Percentiles rank a stretch among this genome's conserved stretches.
Evolutionary conservation across 345 rosid species (phyloP).

Genomic region (Ceriops tagal): DNA sequence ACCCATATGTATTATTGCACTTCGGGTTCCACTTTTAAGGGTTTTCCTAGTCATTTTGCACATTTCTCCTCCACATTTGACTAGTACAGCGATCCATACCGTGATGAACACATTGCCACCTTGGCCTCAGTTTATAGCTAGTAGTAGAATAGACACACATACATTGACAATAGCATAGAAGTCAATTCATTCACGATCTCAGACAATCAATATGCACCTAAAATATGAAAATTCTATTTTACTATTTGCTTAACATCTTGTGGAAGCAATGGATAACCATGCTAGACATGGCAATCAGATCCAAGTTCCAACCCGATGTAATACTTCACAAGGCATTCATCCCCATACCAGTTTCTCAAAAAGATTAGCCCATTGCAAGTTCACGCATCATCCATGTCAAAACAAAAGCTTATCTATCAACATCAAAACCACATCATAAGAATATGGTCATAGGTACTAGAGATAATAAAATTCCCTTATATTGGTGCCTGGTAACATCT

Average conservation of each 20-base stretch:
- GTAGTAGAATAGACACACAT: too few species aligned
- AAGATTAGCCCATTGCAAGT: background rate
- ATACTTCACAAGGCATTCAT: background rate
- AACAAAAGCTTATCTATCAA: background rate
- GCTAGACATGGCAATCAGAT: too few species aligned
- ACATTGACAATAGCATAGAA: too few species aligned
- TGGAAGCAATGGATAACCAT: too few species aligned
- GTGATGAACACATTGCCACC: background rate
- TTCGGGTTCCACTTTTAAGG: too few species aligned
- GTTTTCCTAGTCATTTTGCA: background rate
- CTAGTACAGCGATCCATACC: conserved; percentile 1
- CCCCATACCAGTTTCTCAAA: background rate
- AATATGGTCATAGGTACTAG: conserved; percentile 8
- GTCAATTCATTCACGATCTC: too few species aligned
- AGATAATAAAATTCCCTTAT: conserved; percentile 4
- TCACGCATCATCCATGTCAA: background rate
- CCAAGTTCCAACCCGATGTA: background rate
- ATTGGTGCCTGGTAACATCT: conserved; percentile 9
- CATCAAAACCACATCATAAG: background rate
- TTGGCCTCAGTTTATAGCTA: background rate
- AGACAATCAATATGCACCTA: too few species aligned
- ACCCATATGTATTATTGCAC: conserved; percentile 34
- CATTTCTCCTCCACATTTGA: conserved; percentile 6
- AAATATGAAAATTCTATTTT: too few species aligned
- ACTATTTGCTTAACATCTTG: too few species aligned